Evolutionary conservation across 371 early-diverging fungal species (phyloP), one percentile per base, ranked within the genome.

Genomic region (Lichtheimia ramosa): DNA sequence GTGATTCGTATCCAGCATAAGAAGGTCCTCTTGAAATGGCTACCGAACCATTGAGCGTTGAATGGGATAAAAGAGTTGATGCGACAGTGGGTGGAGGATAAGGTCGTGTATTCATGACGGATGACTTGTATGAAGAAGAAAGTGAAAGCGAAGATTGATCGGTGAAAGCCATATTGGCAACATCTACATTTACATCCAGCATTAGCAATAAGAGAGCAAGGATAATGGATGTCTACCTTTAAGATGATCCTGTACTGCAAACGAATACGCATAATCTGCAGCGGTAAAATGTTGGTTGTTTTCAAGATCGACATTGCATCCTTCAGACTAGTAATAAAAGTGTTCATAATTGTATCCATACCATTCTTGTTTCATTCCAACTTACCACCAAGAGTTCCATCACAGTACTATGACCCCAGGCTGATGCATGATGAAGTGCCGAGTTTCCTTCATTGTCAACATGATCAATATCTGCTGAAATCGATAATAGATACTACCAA

Each of bases 371-470:
- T 43, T 55, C 20, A 27, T 48, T 6, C 28, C 6, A 28, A 58
- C 64, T 61, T 73, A 76, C 80, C 39, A 74, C 73, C 16, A 80
- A 25, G 23, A 80, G 50, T 40, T 76, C 77, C 73, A 80, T 80
- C 8, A 78, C 78, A 15, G 72, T 66, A 10, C 65, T 63, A 63
- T 77, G 76, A 1, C 78, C 81, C 81, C 81, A 81, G 1, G 78
- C 81, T 1, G 78, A 70, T 24, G 81, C 81, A 61, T 81, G 66
- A 62, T 81, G 81, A 0, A 81, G 59, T 1, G 81, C 81, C 7
- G 81, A 77, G 49, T 81, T 81, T 5, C 81, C 81, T 21, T 76
- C 74, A 57, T 81, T 75, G 60, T 81, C 81, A 8, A 71, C 65
- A 68, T 81, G 78, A 55, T 81, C 81, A n/a, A 78, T 71, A 51